Conservation (phyloP, 139 green algal species). For the Asterochloris sp. region DNA sequence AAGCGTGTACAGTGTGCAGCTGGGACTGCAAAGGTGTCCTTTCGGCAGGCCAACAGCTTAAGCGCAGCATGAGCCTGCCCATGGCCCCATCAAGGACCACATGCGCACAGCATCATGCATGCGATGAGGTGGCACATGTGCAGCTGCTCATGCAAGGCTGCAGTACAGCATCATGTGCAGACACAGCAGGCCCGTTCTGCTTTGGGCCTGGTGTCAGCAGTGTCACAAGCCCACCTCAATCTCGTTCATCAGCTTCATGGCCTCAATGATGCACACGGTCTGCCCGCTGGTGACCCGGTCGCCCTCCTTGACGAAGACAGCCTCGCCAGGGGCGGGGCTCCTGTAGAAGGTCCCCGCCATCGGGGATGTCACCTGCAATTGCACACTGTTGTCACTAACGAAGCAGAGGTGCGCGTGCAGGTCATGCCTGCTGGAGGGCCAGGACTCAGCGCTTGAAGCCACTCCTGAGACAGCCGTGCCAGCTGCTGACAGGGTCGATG, state of each 20-base stretch:
- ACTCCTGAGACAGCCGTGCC: too few species aligned
- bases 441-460: too few species aligned
- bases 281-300: slow-evolving; percentile 93
- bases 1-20: background rate
- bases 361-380: slow-evolving; percentile 49
- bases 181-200: background rate
- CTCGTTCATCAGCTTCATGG: slow-evolving; percentile 99
- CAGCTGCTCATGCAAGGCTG: background rate
- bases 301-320: slow-evolving; percentile 86
- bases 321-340: slow-evolving; percentile 85
- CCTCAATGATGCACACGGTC: slow-evolving; percentile 95
- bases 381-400: background rate
- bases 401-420: too few species aligned
- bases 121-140: background rate
- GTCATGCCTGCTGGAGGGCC: too few species aligned
- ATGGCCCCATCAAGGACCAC: background rate
- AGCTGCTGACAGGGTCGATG: too few species aligned
- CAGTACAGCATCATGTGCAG: background rate
- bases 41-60: background rate
- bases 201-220: background rate
- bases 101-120: background rate
- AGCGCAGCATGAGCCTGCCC: background rate
- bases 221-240: slow-evolving; percentile 68
- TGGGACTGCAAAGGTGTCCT: background rate
- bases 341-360: slow-evolving; percentile 81